Evolutionary conservation across 140 eudicot genomes (phyloP).

Genomic region (Stevia rebaudiana): DNA sequence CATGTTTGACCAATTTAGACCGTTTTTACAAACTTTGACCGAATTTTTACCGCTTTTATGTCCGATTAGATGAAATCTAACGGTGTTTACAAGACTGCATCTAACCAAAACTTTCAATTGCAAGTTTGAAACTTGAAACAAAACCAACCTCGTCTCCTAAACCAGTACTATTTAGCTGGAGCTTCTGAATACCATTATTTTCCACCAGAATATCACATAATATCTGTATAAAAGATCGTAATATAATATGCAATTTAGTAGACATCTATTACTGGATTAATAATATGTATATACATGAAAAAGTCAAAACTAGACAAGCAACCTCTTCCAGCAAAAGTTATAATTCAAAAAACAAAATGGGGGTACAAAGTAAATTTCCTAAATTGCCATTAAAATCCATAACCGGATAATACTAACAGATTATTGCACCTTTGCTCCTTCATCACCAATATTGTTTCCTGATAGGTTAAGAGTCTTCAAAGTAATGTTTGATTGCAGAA

Average conservation of each 20-base stretch:
- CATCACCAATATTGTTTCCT: conserved; percentile 88
- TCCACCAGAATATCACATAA: conserved; percentile 57
- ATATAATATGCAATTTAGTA: neutral
- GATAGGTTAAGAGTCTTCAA: conserved; percentile 73
- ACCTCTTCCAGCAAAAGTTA: neutral
- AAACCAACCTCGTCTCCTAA: conserved; percentile 84
- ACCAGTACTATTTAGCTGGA: conserved; percentile 81
- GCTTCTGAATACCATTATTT: conserved; percentile 70
- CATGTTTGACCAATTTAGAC: too few relatives aligned
- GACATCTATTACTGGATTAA: neutral
- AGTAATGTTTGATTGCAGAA: conserved; percentile 69
- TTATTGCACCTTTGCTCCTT: conserved; percentile 74
- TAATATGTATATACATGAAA: neutral
- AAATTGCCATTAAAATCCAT: conserved; percentile 4
- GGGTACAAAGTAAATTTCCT: neutral
- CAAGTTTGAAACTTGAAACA: neutral
- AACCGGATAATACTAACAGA: conserved; percentile 8
- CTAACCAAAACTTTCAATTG: neutral
- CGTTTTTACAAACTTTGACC: too few relatives aligned
- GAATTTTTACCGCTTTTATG: too few relatives aligned
- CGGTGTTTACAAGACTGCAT: too few relatives aligned
- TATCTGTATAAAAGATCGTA: conserved; percentile 41
- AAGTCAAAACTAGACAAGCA: conserved; percentile 3
- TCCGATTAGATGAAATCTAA: too few relatives aligned
- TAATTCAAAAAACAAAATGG: neutral